Evolutionary conservation across 2,329 filamentous ascomycete species (phyloP).

Genomic region (Talaromyces sp.): DNA sequence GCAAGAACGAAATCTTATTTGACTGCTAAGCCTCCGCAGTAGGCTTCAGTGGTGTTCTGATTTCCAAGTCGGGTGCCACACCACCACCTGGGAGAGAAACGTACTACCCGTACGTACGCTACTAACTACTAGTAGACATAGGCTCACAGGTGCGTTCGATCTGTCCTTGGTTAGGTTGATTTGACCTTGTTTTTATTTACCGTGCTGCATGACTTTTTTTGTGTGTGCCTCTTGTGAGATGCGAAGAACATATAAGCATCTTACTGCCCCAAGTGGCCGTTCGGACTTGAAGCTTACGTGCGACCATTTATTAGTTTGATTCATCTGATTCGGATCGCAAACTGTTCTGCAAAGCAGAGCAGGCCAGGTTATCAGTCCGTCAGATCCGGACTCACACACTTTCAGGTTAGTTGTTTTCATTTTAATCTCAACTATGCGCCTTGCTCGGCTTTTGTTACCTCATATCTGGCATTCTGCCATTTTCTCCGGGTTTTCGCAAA

Average conservation of each 20-base stretch:
- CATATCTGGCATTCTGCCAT: neutral
- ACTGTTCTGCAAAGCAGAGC: neutral
- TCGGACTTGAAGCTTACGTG: conserved; percentile 2
- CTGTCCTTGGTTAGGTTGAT: neutral
- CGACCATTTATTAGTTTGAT: neutral
- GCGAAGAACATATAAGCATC: conserved; percentile 6
- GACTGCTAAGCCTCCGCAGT: conserved; percentile 6
- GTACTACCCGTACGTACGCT: conserved; percentile 9
- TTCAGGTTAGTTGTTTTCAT: neutral
- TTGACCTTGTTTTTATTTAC: conserved; percentile 9
- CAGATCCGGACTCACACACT: neutral
- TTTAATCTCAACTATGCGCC: neutral
- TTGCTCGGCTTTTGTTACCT: conserved; percentile 4
- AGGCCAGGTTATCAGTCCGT: neutral
- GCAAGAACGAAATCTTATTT: neutral
- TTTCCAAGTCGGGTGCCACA: conserved; percentile 8
- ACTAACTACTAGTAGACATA: conserved; percentile 1
- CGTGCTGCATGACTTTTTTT: conserved; percentile 11
- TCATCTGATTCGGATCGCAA: neutral
- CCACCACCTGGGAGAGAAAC: neutral
- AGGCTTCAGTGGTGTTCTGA: neutral
- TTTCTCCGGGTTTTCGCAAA: neutral
- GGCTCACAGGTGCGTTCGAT: conserved; percentile 5
- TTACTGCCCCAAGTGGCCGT: neutral
- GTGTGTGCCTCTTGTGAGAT: neutral